Evolutionary conservation across 805 yeast genomes (phyloP), one percentile per base, ranked within the genome.

Genomic region (Yarrowia sp.): DNA sequence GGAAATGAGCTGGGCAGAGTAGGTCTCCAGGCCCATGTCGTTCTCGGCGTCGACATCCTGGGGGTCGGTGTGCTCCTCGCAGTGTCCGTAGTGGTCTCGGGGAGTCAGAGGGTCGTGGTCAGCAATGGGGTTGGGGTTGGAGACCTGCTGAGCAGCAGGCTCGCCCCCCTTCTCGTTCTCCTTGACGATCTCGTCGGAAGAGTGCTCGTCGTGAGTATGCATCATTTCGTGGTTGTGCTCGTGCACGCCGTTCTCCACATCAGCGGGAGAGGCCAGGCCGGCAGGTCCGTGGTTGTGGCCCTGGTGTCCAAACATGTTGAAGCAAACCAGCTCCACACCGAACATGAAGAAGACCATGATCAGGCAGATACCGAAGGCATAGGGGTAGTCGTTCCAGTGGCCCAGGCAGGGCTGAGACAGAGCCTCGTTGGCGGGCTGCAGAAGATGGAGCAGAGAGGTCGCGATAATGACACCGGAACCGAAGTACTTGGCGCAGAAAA

Each of bases 381-480:
- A 83, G n/a, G 86, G 80, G 66, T 83, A 83, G 18, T 71, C 77
- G 2, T 76, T 76, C 83, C 82, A 80, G 19, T 44, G 44, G 12
- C 65, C 63, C 18, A 68, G 64, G 33, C 68, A 68, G 19, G 60
- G 63, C 31, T 60, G 56, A 2, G 66, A 36, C 6, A 68, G 63
- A 2, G 66, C 65, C 41, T 68, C 63, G 63, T 74, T 74, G 3
- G 76, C 75, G 1, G 76, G 76, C 51, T 73, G 76, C 65, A 86
- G 74, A 62, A 86, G 72, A 73, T 87, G 93, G 63, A 87, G 80
- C 67, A 85, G 87, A 0, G 90, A 89, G 7, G 93, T 87, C 10
- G 92, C 87, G 3, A 87, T 76, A 67, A 87, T 87, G 47, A 87
- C 92, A 59, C 93, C 93, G 4, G 90, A 80, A 67, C 93, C 93